Evolutionary conservation across 768 basidiomycete genomes (phyloP), one percentile per base, ranked within the genome.

Genomic region (Russula emetica): DNA sequence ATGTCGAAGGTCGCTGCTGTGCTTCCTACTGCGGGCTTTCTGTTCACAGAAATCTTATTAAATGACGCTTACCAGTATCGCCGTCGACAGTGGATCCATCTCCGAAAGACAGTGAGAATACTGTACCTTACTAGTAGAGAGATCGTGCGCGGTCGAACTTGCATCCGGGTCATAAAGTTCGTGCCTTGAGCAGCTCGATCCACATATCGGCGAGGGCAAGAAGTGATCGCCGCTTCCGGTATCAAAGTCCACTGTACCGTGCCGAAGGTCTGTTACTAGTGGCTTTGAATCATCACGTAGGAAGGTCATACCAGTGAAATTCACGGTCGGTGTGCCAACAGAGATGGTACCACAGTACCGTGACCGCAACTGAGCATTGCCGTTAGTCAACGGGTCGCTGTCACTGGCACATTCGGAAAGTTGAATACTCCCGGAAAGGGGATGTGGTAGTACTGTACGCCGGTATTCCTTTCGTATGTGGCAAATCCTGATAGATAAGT

Each of bases 21-120:
- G 9, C 7, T 13, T n/a, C 47, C 32, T 18, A 67, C 2, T 20
- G 64, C 56, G 20, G 38, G 22, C 14, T 64, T 58, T 51, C 68
- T 67, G 45, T 69, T 67, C 40, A 74, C 69, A 32, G 67, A 32
- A 5, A 73, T 66, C 38, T 55, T 60, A 47, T 71, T 69, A 51
- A 73, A 44, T 30, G 65, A 68, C 55, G 74, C 55, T 40, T 60
- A 54, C 58, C 63, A 67, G 16, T 18, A 53, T 70, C 65, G 36
- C 82, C 83, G 0, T 60, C 61, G 34, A 77, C 76, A 0, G 64
- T 60, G 0, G 76, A 76, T 1, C 80, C 79, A 55, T 74, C 79
- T 18, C 71, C 73, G 63, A 79, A 83, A 1, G 40, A 1, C 11
- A 80, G 67, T 8, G 63, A 47, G 67, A 80, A 78, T 0, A 66